These are phyloP conservation scores for Talaromyces sp. DNA, from an alignment of 2,329 filamentous ascomycete genomes.

Conservation along the genomic window DNA sequence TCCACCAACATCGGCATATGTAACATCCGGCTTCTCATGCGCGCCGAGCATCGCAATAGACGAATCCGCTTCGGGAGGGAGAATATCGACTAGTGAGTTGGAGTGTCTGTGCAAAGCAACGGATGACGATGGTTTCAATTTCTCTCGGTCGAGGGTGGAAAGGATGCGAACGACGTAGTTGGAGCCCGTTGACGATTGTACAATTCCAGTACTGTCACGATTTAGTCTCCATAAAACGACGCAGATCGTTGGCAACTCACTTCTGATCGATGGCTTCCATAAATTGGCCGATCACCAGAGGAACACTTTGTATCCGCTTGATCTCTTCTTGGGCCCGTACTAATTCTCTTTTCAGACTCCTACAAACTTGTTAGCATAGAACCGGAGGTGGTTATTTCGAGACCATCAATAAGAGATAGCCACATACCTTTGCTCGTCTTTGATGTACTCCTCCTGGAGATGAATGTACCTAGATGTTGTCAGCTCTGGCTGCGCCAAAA, in stretches of 20 bases:
- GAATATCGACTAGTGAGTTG: constrained; percentile 95
- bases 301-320: constrained; percentile 98
- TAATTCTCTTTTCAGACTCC: constrained; percentile 93
- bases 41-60: constrained; percentile 97
- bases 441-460: constrained; percentile 99
- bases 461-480: constrained; percentile 69
- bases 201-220: constrained; percentile 77
- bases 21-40: constrained; percentile 97
- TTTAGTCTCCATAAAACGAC: constrained; percentile 16
- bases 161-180: constrained; percentile 99
- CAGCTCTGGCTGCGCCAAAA: constrained; percentile 1
- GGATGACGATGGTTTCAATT: constrained; percentile 95
- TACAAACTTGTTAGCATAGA: constrained; percentile 34
- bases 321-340: constrained; percentile 98
- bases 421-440: constrained; percentile 86
- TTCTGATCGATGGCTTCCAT: constrained; percentile 99
- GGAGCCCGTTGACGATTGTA: constrained; percentile 95
- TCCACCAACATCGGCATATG: constrained; percentile 95
- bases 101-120: constrained; percentile 97
- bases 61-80: constrained; percentile 97
- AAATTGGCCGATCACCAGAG: constrained; percentile 96
- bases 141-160: constrained; percentile 95
- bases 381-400: constrained; percentile 1
- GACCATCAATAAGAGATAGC: neutral
- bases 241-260: constrained; percentile 50